These are phyloP conservation scores for Cyclocybe cylindracea DNA, from an alignment of 768 basidiomycete species.

Conservation along the genomic window DNA sequence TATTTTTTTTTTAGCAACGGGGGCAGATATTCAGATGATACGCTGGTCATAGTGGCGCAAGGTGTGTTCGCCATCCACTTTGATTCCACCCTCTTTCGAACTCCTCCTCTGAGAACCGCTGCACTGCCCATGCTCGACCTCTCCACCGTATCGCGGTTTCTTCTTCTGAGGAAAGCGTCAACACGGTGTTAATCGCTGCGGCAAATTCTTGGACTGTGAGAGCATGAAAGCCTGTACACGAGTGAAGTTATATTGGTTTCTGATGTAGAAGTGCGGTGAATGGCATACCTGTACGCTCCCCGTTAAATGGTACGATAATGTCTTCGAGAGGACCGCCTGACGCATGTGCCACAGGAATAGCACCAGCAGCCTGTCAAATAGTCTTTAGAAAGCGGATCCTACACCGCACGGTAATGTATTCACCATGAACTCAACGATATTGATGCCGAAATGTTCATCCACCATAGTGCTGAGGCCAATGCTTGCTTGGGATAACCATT, in stretches of 20 bases:
- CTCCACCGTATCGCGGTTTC: conserved; percentile 65
- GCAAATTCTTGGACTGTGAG: conserved; percentile 66
- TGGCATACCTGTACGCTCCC: conserved; percentile 62
- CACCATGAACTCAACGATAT: conserved; percentile 97
- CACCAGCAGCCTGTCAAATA: conserved; percentile 77
- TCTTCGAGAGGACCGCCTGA: conserved; percentile 92
- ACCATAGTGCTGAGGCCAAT: conserved; percentile 96
- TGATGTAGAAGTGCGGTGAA: neutral
- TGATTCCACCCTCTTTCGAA: conserved; percentile 78
- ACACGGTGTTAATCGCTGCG: conserved; percentile 58
- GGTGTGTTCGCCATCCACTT: conserved; percentile 55
- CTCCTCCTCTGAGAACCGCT: conserved; percentile 73
- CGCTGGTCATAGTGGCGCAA: conserved; percentile 1
- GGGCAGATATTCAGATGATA: too few relatives aligned
- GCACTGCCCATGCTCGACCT: conserved; percentile 70
- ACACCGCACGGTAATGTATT: conserved; percentile 17
- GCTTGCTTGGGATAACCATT: conserved; percentile 72
- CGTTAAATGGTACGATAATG: conserved; percentile 82
- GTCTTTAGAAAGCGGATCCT: neutral
- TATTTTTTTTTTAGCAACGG: too few relatives aligned
- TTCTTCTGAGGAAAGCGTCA: conserved; percentile 56
- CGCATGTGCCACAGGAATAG: conserved; percentile 89
- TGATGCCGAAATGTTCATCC: conserved; percentile 98
- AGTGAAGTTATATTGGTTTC: neutral
- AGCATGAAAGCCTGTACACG: conserved; percentile 73